Percentiles rank a stretch among this genome's conserved stretches.
These are phyloP conservation scores for Agastache rugosa DNA, from an alignment of 257 asterid genomes.

Conservation along the genomic window DNA sequence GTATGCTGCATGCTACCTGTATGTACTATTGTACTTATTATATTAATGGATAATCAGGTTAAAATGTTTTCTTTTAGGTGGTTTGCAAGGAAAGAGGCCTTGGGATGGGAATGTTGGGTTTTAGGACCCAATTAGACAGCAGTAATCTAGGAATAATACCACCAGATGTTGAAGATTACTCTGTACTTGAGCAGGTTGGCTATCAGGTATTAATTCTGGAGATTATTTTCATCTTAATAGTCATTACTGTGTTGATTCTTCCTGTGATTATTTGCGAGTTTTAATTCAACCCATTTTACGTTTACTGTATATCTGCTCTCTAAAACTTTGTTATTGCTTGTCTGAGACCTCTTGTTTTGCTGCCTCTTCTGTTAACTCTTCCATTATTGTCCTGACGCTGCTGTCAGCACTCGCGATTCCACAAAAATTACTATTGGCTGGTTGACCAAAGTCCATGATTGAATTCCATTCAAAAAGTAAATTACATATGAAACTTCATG, in stretches of 20 bases:
- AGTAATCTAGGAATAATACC: conserved; percentile 44
- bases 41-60: conserved; percentile 28
- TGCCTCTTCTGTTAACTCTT: background rate
- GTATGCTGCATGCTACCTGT: conserved; percentile 45
- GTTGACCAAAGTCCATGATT: background rate
- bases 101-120: conserved; percentile 78
- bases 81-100: conserved; percentile 97
- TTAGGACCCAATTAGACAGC: conserved; percentile 57
- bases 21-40: conserved; percentile 17
- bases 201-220: conserved; percentile 50
- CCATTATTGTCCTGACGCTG: background rate
- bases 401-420: conserved; percentile 4
- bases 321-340: background rate
- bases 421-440: conserved; percentile 2
- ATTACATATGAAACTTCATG: background rate
- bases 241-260: conserved; percentile 6
- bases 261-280: conserved; percentile 5
- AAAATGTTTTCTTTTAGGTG: conserved; percentile 58
- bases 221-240: background rate
- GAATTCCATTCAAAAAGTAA: background rate
- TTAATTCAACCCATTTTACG: background rate
- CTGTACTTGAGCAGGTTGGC: conserved; percentile 56
- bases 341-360: background rate
- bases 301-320: background rate
- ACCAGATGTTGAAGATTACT: conserved; percentile 53